Conservation (phyloP, 371 early-diverging fungal species). For the Apophysomyces sp. region DNA sequence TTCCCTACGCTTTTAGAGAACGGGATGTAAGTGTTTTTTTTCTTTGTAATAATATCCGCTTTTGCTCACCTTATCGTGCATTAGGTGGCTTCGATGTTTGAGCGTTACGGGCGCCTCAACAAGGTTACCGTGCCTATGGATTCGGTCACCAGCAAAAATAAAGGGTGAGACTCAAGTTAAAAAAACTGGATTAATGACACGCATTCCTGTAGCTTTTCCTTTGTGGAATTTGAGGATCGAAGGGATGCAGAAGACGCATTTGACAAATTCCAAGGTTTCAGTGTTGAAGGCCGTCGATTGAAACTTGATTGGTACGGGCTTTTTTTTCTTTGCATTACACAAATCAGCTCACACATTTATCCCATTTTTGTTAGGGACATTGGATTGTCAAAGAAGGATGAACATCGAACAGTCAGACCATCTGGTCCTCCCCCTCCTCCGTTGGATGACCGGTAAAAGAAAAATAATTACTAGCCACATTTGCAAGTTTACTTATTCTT, state of each 20-base stretch:
- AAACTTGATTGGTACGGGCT: slow-evolving; percentile 71
- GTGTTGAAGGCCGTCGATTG: slow-evolving; percentile 71
- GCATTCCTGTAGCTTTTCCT: slow-evolving; percentile 58
- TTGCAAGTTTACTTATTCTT: background rate
- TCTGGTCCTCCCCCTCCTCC: slow-evolving; percentile 16
- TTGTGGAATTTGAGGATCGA: slow-evolving; percentile 76
- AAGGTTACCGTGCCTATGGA: slow-evolving; percentile 73
- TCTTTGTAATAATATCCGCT: background rate
- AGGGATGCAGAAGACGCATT: slow-evolving; percentile 78
- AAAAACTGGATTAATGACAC: background rate
- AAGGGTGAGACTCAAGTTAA: slow-evolving; percentile 60
- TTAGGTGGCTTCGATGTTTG: slow-evolving; percentile 66
- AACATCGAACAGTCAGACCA: slow-evolving; percentile 25
- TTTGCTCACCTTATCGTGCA: background rate
- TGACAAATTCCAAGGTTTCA: slow-evolving; percentile 70
- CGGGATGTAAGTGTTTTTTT: slow-evolving; percentile 47
- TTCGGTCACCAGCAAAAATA: slow-evolving; percentile 71
- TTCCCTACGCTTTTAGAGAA: slow-evolving; percentile 77
- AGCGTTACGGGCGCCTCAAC: slow-evolving; percentile 67
- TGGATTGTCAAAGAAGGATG: slow-evolving; percentile 70
- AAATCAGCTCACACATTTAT: background rate
- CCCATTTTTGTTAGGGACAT: slow-evolving; percentile 45
- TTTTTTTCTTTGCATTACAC: background rate
- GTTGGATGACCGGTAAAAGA: background rate
- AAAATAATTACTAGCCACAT: background rate